Percentiles rank a stretch among this genome's conserved stretches.
Evolutionary conservation across 345 rosid species (phyloP).

Genomic region (Sisymbrium altissimum): DNA sequence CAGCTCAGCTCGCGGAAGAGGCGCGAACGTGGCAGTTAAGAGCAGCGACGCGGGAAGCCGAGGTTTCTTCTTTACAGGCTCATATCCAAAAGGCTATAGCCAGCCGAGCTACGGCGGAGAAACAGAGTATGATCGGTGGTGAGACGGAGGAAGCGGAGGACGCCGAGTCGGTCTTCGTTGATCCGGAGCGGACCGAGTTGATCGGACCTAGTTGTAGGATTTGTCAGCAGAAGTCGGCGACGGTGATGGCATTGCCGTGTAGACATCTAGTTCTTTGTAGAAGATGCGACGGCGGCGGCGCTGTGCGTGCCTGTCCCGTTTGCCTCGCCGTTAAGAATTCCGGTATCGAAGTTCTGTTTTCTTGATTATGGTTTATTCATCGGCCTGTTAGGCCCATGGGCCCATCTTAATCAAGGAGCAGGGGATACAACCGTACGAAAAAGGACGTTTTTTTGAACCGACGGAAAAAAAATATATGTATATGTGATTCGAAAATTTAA

Average conservation of each 20-base stretch:
- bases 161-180: background rate
- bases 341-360: background rate
- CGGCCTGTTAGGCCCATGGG: background rate
- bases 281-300: background rate
- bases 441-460: background rate
- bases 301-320: background rate
- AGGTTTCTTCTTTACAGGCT: background rate
- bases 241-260: background rate
- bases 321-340: background rate
- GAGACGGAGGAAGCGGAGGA: background rate
- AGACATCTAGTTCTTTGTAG: background rate
- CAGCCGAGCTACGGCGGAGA: background rate
- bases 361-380: background rate
- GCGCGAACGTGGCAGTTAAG: background rate
- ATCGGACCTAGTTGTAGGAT: background rate
- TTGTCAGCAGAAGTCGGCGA: background rate
- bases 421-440: background rate
- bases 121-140: background rate
- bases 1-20: background rate
- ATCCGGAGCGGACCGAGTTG: background rate
- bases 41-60: conserved; percentile 1
- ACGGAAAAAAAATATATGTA: background rate
- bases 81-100: background rate
- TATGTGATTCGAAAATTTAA: background rate
- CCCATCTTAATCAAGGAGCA: background rate